Evolutionary conservation across 1,139 yeast species (phyloP), one percentile per base, ranked within the genome.

Genomic region (Yarrowia galli): DNA sequence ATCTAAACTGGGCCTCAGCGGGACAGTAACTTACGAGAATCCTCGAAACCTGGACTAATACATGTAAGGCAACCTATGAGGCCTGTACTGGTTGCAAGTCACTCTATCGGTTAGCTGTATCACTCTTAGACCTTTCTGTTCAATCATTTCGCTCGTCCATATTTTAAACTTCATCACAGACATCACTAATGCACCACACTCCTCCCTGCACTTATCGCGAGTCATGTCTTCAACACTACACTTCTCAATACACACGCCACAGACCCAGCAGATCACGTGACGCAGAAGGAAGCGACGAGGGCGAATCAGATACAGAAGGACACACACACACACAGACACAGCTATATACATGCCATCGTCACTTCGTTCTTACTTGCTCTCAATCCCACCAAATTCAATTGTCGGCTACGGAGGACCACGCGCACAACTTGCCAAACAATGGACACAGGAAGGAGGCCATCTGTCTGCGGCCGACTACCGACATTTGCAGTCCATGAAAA

Each of bases 331-430:
- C 3, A 25, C 28, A 7, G 6, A 25, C 28, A 25, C 32, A 28
- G 7, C 32, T 7, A 28, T 28, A 3, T 8, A 40, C 43, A 40
- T 40, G 43, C 8, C 43, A 6, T 35, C 45, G 15, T 2, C 48
- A 13, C 38, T 40, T 7, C 36, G 48, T 2, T 54, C 61, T 7
- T 56, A 56, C 15, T 38, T 56, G 23, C 38, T 56, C 3, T 56
- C 63, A 10, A 40, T 56, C 32, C 63, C 63, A 2, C 49, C 63
- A 4, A 15, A 42, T 9, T 40, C 48, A 6, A 28, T 25, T 0
- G 63, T 56, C 3, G 63, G 63, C 10, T 56, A 56, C 8, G 63
- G 63, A 25, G 63, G 63, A 7, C 38, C 63, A 3, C 32, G 25
- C 18, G 16, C 15, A 2, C 63, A 56, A 42, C 25, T 56, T 0